These are phyloP conservation scores for Leishmania amazonensis DNA, from an alignment of 208 protist species.

Conservation along the genomic window DNA sequence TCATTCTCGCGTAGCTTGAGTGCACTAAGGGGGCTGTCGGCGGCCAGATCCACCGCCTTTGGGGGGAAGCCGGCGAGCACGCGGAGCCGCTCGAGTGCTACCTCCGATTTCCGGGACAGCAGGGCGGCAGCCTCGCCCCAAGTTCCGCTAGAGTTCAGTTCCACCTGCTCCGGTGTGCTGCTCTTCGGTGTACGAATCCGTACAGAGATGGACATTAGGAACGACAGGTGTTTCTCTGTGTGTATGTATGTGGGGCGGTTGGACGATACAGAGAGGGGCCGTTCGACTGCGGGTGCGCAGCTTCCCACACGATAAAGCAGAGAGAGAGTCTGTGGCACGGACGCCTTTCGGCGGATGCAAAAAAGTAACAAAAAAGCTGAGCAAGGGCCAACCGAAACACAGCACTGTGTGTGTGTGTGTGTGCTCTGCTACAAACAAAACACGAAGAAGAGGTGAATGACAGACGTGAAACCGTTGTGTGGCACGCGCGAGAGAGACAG, in stretches of 20 bases:
- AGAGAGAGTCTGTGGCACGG: background rate
- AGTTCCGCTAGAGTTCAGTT: constrained; percentile 36
- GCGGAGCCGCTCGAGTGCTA: constrained; percentile 42
- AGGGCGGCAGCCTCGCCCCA: constrained; percentile 27
- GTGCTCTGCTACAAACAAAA: background rate
- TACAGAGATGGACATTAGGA: constrained; percentile 45
- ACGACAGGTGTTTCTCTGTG: background rate
- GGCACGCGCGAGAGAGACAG: background rate
- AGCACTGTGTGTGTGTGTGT: too few species aligned
- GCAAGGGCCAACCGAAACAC: background rate
- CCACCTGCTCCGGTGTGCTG: constrained; percentile 39
- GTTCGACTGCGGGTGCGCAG: background rate
- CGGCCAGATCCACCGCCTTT: constrained; percentile 50
- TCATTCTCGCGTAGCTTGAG: constrained; percentile 57
- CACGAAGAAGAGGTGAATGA: background rate
- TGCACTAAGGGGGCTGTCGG: constrained; percentile 32
- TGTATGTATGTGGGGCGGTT: too few species aligned
- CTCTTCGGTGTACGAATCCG: constrained; percentile 70
- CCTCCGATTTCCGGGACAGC: constrained; percentile 29
- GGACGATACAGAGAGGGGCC: background rate
- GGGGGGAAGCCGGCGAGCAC: constrained; percentile 84
- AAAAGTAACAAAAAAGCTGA: background rate
- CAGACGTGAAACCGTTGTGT: background rate
- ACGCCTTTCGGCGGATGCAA: background rate
- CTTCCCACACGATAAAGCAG: background rate